Evolutionary conservation across 2,329 filamentous ascomycete species (phyloP), one percentile per base, ranked within the genome.

Genomic region (Fusarium virguliforme): DNA sequence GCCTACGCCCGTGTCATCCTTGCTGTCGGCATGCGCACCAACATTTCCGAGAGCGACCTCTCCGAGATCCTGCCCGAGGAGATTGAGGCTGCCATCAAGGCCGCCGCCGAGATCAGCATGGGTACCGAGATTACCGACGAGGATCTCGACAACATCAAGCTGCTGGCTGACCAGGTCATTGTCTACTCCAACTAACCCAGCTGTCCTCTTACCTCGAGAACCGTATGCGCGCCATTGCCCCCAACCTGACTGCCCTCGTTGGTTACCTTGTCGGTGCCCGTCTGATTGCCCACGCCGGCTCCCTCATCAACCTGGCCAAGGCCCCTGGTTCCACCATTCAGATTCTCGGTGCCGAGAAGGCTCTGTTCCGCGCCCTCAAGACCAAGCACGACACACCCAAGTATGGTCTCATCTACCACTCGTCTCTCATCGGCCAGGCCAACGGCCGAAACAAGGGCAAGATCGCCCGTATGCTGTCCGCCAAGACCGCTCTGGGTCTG

Each of bases 381-480:
- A 99, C 96, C 55, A 98, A 99, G 88, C 95, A 98, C 83, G 94
- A 98, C 79, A 99, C 96, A 40, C 96, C 96, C 79, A 99, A 98
- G 84, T 99, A 98, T 78, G 96, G 96, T 88, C 88, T 97, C 72
- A 94, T 97, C 81, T 97, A 96, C 85, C 93, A 97, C 83, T 92
- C 93, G 54, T 96, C 94, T 30, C 89, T 99, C 50, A 97, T 99
- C 73, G 97, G 96, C 48, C 96, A 99, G 85, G 96, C 96, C 32
- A 97, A 94, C 22, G 96, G 96, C 78, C 95, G 94, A 86, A 98
- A 98, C 87, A 99, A 99, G 91, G 96, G 96, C 77, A 99, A 99
- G 88, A 97, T 99, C 79, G 96, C 96, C 43, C 94, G 96, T 88
- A 94, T 97, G 87, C 89, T 99, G 68, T 93, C 96, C 54, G 92